Conservation (phyloP, 306 rosid genomes). For the Gastrolobium villosum region DNA sequence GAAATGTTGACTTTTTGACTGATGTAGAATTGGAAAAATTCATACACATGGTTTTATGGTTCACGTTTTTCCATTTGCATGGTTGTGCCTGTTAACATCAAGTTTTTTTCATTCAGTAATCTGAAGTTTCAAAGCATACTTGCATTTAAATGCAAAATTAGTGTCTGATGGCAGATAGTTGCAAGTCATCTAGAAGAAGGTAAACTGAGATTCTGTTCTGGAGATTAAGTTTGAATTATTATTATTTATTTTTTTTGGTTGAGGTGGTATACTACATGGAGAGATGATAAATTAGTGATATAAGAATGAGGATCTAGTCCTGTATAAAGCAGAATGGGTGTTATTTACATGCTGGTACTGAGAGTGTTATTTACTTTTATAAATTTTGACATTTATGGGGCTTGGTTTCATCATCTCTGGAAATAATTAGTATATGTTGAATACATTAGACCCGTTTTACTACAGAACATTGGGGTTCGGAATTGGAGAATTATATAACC, state of each 20-base stretch:
- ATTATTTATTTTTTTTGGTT: slow-evolving; percentile 4
- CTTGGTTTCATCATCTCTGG: slow-evolving; percentile 21
- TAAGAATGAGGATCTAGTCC: slow-evolving; percentile 28
- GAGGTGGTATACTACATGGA: slow-evolving; percentile 7
- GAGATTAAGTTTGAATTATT: not conserved
- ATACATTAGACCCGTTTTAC: slow-evolving; percentile 13
- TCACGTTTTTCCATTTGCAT: not conserved
- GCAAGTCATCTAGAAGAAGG: slow-evolving; percentile 23
- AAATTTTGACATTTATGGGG: slow-evolving; percentile 34
- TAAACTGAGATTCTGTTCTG: slow-evolving; percentile 16
- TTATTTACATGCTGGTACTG: not conserved
- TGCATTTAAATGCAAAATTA: slow-evolving; percentile 19
- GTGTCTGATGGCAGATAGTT: slow-evolving; percentile 19
- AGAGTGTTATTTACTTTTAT: slow-evolving; percentile 9
- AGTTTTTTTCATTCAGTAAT: slow-evolving; percentile 29
- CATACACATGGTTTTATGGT: slow-evolving; percentile 29
- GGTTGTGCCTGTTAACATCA: slow-evolving; percentile 22
- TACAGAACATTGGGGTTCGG: not conserved
- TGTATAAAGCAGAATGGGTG: slow-evolving; percentile 13
- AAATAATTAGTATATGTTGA: slow-evolving; percentile 42
- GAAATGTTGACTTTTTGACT: slow-evolving; percentile 34
- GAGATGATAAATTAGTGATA: slow-evolving; percentile 7
- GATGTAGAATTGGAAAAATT: slow-evolving; percentile 30
- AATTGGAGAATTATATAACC: slow-evolving; percentile 24
- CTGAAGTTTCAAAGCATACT: slow-evolving; percentile 33